Evolutionary conservation across 78 protist species (phyloP).

Genomic region (Chrysochromulina tobinii): DNA sequence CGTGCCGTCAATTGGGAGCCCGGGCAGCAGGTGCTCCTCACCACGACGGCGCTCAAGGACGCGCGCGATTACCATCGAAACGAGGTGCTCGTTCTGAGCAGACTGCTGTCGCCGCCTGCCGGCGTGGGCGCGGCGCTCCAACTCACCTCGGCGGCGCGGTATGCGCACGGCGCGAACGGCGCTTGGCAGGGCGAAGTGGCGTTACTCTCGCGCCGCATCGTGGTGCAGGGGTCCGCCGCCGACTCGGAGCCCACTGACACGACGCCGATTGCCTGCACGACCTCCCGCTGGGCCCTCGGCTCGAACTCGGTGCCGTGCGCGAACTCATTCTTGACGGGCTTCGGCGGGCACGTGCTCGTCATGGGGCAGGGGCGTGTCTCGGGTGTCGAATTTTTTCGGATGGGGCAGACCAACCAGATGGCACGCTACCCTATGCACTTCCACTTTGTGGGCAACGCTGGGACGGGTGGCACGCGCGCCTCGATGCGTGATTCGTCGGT

Average conservation of each 20-base stretch:
- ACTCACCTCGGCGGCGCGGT: constrained; percentile 41
- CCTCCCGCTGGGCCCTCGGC: not conserved
- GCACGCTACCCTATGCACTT: constrained; percentile 75
- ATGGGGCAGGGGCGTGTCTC: constrained; percentile 47
- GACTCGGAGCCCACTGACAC: constrained; percentile 44
- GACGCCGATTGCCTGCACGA: not conserved
- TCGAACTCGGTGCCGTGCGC: not conserved
- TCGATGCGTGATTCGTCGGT: constrained; percentile 51
- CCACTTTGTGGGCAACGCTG: constrained; percentile 48
- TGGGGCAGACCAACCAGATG: constrained; percentile 70
- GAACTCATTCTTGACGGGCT: constrained; percentile 1
- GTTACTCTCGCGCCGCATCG: constrained; percentile 49
- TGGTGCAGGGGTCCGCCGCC: constrained; percentile 46
- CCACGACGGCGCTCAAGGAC: constrained; percentile 56
- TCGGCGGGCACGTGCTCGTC: constrained; percentile 34
- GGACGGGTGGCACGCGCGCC: not conserved
- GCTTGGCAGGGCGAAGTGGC: constrained; percentile 81
- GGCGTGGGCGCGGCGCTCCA: not conserved
- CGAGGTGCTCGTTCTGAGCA: constrained; percentile 61
- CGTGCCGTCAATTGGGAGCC: constrained; percentile 69
- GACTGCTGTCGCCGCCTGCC: not conserved
- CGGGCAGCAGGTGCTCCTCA: constrained; percentile 65
- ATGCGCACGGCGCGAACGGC: constrained; percentile 56
- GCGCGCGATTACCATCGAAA: constrained; percentile 49
- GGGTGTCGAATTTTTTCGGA: constrained; percentile 48